phyloP scores from a whole-genome alignment of 2,329 filamentous ascomycete species.

The Massarina eburnea region DNA sequence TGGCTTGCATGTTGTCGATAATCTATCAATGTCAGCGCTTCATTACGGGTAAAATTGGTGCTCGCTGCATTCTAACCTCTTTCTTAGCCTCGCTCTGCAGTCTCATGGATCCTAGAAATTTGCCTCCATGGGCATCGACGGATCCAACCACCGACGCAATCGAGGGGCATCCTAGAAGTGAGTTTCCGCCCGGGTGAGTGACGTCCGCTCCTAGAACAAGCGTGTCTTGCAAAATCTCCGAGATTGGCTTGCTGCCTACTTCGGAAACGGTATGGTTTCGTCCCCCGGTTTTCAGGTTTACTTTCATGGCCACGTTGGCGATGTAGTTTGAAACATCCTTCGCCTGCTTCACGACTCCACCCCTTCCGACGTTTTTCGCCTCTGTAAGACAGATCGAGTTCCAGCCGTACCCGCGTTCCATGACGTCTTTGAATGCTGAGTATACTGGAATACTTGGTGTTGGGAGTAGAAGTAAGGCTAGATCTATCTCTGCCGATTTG shows the following conservation, averaged over 20 bases:
- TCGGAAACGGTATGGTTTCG: constrained; percentile 19
- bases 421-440: constrained; percentile 15
- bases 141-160: constrained; percentile 48
- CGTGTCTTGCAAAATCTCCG: constrained; percentile 18
- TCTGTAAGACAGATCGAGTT: constrained; percentile 17
- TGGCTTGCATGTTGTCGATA: too few species aligned
- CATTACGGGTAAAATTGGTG: too few species aligned
- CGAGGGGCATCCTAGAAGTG: constrained; percentile 33
- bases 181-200: constrained; percentile 40
- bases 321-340: constrained; percentile 9
- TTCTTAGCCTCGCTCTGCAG: too few species aligned
- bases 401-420: constrained; percentile 15
- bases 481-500: too few species aligned
- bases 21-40: too few species aligned
- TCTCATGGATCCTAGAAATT: constrained; percentile 42
- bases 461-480: constrained; percentile 8
- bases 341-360: neutral
- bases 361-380: neutral
- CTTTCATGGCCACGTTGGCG: constrained; percentile 28
- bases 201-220: constrained; percentile 49
- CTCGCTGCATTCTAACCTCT: too few species aligned
- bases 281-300: constrained; percentile 29
- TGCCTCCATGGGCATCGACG: constrained; percentile 29
- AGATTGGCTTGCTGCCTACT: too few species aligned
- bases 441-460: constrained; percentile 5